Evolutionary conservation across 306 rosid species (phyloP).

Genomic region (Phaseolus lunatus): DNA sequence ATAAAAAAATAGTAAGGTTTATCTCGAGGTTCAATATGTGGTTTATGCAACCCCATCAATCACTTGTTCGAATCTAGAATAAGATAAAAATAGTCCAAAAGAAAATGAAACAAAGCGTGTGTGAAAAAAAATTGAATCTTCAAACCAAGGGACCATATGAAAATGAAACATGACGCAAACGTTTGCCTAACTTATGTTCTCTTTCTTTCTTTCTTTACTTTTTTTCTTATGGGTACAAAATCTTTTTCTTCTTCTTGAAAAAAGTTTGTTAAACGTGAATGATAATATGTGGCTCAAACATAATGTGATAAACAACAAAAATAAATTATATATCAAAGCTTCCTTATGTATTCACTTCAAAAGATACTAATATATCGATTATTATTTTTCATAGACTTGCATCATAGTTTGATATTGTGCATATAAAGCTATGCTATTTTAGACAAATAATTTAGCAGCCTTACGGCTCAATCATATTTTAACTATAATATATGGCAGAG

Average conservation of each 20-base stretch:
- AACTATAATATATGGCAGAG: background rate
- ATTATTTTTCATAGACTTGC: background rate
- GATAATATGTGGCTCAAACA: background rate
- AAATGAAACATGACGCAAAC: slow-evolving; percentile 17
- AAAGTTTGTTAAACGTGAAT: background rate
- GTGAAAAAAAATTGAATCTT: background rate
- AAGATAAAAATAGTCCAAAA: background rate
- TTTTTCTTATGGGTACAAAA: background rate
- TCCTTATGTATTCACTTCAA: background rate
- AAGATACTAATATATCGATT: background rate
- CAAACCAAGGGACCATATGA: background rate
- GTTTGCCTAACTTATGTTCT: background rate
- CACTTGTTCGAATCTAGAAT: background rate
- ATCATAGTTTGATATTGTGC: background rate
- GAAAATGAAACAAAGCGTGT: background rate
- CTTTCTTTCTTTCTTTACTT: background rate
- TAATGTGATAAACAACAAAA: background rate
- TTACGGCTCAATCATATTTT: background rate
- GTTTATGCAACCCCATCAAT: background rate
- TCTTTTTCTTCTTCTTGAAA: background rate
- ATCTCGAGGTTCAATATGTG: no score
- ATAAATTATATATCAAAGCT: background rate
- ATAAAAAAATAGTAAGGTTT: no score
- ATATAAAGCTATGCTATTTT: background rate
- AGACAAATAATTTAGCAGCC: background rate